Evolutionary conservation across 495 filamentous ascomycete species (phyloP).

Genomic region (Bombardia bombarda): DNA sequence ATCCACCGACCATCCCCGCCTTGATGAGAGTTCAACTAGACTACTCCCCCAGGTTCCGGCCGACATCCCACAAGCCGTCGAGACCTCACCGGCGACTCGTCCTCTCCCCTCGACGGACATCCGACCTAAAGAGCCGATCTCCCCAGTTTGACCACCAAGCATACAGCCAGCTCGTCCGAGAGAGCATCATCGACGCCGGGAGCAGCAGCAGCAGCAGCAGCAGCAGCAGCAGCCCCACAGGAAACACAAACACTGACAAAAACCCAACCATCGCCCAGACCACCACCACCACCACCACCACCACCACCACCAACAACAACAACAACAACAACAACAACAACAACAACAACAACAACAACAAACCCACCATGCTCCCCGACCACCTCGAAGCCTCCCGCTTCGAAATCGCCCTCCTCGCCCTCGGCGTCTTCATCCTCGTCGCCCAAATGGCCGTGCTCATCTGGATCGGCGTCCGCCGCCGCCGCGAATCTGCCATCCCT

Average conservation of each 20-base stretch:
- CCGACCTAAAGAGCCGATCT: too few relatives aligned
- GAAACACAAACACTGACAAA: too few relatives aligned
- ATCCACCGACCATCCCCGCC: too few relatives aligned
- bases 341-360: background rate
- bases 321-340: background rate
- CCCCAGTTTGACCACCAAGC: background rate
- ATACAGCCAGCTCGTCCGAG: background rate
- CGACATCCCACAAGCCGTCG: constrained; percentile 4
- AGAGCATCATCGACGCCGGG: background rate
- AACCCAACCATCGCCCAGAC: too few relatives aligned
- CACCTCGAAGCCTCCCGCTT: constrained; percentile 4
- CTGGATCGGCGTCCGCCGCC: constrained; percentile 3
- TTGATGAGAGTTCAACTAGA: constrained; percentile 5
- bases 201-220: background rate
- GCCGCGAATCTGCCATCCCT: background rate
- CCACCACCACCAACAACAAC: too few relatives aligned
- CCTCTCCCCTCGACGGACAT: too few relatives aligned
- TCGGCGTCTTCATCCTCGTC: constrained; percentile 8
- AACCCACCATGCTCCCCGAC: background rate
- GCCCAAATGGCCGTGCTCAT: constrained; percentile 5
- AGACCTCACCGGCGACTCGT: background rate
- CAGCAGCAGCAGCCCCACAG: too few relatives aligned
- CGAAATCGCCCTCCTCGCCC: constrained; percentile 13
- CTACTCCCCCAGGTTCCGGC: background rate
- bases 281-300: too few relatives aligned